These are phyloP conservation scores for Porcisia deanei DNA, from an alignment of 208 protist species.

Conservation along the genomic window DNA sequence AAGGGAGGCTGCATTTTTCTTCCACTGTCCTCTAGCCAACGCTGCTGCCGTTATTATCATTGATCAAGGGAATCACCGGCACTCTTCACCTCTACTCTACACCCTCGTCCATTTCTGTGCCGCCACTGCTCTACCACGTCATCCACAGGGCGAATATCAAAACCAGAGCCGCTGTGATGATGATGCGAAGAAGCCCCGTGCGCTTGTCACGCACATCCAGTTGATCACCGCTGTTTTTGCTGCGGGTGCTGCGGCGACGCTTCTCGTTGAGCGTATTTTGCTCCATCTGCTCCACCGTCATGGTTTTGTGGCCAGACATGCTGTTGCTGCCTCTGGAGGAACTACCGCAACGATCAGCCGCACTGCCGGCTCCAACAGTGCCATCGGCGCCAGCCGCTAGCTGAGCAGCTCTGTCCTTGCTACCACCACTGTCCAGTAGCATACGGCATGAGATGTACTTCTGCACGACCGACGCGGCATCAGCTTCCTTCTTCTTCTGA, in stretches of 20 bases:
- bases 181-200: slow-evolving; percentile 11
- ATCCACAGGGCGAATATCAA: slow-evolving; percentile 24
- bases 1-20: too few relatives aligned
- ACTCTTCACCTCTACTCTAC: neutral
- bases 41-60: neutral
- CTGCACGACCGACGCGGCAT: slow-evolving; percentile 42
- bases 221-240: neutral
- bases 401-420: slow-evolving; percentile 6
- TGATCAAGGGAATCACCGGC: neutral
- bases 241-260: slow-evolving; percentile 90
- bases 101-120: neutral
- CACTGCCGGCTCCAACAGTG: neutral
- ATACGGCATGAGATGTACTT: slow-evolving; percentile 56
- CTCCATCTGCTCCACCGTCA: slow-evolving; percentile 31
- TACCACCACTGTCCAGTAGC: slow-evolving; percentile 29
- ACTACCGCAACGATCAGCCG: slow-evolving; percentile 1
- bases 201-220: neutral
- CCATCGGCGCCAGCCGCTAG: neutral
- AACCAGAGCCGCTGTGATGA: slow-evolving; percentile 10
- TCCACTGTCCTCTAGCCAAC: too few relatives aligned
- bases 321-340: slow-evolving; percentile 1
- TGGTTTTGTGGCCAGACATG: slow-evolving; percentile 11
- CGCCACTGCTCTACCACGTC: slow-evolving; percentile 8
- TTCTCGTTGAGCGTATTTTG: slow-evolving; percentile 70
- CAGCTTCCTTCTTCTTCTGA: slow-evolving; percentile 59